Base-by-base conservation (phyloP, 148 eudicot species). In the Agrostemma githago region DNA sequence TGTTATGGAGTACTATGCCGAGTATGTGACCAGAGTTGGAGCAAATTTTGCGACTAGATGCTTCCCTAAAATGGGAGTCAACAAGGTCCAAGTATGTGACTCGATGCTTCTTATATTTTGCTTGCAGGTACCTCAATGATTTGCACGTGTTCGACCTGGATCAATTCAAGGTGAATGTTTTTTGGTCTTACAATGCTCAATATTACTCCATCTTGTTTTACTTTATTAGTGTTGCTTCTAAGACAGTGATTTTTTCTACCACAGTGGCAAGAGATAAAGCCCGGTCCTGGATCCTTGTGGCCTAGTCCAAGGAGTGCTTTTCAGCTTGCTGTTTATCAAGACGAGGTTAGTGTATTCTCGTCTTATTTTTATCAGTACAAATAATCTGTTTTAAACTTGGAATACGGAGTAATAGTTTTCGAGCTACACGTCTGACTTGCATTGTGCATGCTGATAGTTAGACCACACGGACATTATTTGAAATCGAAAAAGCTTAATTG, bases 251-350 rank as follows among this genome's bases (percentile, higher is more conserved):
- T 56, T 75, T 15, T 78, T 81, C 17, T 21, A 71, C 51, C 79
- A 71, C 73, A 95, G 98, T 95, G 97, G 98, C 96, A 89, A 86
- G 98, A 95, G 84, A 86, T 95, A 83, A 95, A 92, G 84, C 89
- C 98, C 19, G 76, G 70, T 41, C 98, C 85, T 82, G 98, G 92
- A 61, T 83, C 92, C 84, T 70, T 92, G 92, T 92, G 98, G 98
- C 97, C 98, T 4, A 92, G 97, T 78, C 79, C 93, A 71, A 88
- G 98, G 73, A 95, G 98, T 86, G 98, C 93, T 60, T 95, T 95
- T 70, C 98, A 95, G 85, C 78, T 95, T 78, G 74, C 84, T 78
- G 98, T 92, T 84, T 83, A 90, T 81, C 98, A 95, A 87, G 98
- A 95, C 66, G 93, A 92, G 89, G 98, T 92, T 76, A 71, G 90